Evolutionary conservation across 352 stramenopile genomes (phyloP).

Genomic region (Globisporangium acanthophoron): DNA sequence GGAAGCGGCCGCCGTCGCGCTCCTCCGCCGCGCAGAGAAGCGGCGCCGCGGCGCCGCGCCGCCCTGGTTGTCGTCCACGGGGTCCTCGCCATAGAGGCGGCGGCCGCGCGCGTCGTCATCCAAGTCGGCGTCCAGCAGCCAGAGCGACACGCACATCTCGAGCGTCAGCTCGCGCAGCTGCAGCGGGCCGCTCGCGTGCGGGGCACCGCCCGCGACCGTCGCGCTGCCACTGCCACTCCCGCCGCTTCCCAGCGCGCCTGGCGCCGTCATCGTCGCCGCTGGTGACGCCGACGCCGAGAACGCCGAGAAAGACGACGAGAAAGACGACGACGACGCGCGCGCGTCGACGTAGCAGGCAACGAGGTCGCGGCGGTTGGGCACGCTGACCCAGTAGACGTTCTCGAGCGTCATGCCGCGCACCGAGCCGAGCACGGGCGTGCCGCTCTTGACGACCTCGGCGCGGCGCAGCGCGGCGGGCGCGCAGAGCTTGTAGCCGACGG

Average conservation of each 20-base stretch:
- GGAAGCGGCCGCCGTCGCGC: neutral
- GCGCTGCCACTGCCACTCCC: no score
- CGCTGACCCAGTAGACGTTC: conserved; percentile 75
- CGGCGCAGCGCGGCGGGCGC: conserved; percentile 62
- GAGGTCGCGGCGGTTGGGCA: conserved; percentile 55
- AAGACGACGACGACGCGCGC: conserved; percentile 2
- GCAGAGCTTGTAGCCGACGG: conserved; percentile 92
- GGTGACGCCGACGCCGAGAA: neutral
- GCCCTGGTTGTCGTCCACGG: conserved; percentile 23
- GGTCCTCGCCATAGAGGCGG: conserved; percentile 26
- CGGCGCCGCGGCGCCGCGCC: neutral
- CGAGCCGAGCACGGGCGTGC: conserved; percentile 40
- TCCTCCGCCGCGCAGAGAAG: conserved; percentile 2
- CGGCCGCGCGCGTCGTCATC: conserved; percentile 21
- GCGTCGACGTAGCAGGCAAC: conserved; percentile 64
- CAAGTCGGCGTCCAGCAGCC: conserved; percentile 64
- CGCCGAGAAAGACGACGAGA: neutral
- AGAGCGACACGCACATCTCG: conserved; percentile 85
- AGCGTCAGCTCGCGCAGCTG: conserved; percentile 68
- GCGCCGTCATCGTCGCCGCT: neutral
- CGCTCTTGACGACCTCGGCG: conserved; percentile 84
- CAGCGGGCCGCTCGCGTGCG: neutral
- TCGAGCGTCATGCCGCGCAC: conserved; percentile 62
- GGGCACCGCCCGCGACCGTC: no score
- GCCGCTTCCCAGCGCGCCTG: neutral